Evolutionary conservation across 306 rosid genomes (phyloP), one percentile per base, ranked within the genome.

Genomic region (Castanopsis chinensis): DNA sequence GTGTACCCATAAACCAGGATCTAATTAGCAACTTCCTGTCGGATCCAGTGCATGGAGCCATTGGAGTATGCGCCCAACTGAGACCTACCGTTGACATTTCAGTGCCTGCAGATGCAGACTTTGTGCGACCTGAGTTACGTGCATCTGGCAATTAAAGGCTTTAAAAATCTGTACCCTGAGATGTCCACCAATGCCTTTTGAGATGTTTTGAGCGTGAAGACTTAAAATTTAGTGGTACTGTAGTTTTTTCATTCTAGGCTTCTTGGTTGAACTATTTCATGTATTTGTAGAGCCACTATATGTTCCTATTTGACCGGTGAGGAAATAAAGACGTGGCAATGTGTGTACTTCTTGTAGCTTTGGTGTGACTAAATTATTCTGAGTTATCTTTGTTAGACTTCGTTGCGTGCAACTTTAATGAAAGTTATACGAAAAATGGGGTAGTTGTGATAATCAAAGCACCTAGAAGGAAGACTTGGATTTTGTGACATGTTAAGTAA

Each of bases 81-180:
- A 91, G 99, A 88, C 99, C 99, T 3, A 91, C 98, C 0, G 86
- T 93, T 0, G 99, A 95, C 85, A 95, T 95, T 78, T 95, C 98
- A 4, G 98, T 95, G 63, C 83, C 98, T 18, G 67, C 88, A 33
- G 91, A 95, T 86, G 99, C 99, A 3, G 99, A 95, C 80, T 95
- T 95, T 11, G 99, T 95, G 32, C 92, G 99, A 64, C 99, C 99
- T 0, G 99, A 95, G 86, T 73, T 95, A 89, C 99, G 98, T 75
- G 88, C 88, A 67, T 78, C 89, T 23, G 73, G 82, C 82, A 87
- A 85, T 72, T 91, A 81, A 77, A 86, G 53, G 52, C 18, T 72
- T 91, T 78, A 75, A 86, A 52, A 51, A 12, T 57, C 27, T 33
- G 60, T 32, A 60, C 20, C 63, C 18, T 11, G 9, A 37, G 83